A percentile compares a stretch with the other conserved stretches of the same genome.
phyloP scores from a whole-genome alignment of 768 basidiomycete species.

The Leccinum uliginosum region DNA sequence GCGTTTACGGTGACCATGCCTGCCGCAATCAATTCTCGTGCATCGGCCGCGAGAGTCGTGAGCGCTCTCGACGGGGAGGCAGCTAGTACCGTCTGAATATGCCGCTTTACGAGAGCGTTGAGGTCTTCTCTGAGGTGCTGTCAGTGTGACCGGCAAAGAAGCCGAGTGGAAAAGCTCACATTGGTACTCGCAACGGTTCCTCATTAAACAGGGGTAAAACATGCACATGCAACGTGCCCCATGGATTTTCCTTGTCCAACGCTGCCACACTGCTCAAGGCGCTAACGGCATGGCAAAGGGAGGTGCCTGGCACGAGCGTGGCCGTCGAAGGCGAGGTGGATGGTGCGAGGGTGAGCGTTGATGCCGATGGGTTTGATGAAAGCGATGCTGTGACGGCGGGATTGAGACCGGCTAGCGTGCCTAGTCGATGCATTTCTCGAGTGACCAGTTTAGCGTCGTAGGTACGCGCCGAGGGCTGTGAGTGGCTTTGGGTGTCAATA shows the following conservation, averaged over 20 bases:
- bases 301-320: conserved; percentile 29
- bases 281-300: conserved; percentile 28
- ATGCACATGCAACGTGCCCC: conserved; percentile 80
- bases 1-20: conserved; percentile 94
- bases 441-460: conserved; percentile 79
- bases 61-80: conserved; percentile 73
- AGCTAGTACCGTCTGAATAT: conserved; percentile 71
- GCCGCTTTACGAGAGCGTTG: conserved; percentile 74
- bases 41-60: conserved; percentile 68
- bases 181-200: conserved; percentile 77
- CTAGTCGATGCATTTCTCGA: conserved; percentile 82
- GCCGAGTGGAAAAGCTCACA: conserved; percentile 43
- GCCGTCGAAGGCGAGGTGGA: conserved; percentile 37
- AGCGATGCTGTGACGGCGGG: conserved; percentile 39
- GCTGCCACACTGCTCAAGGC: conserved; percentile 23
- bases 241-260: conserved; percentile 60
- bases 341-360: conserved; percentile 39
- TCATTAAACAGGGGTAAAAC: conserved; percentile 91
- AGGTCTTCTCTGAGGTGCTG: conserved; percentile 69
- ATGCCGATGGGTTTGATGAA: conserved; percentile 43
- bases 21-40: conserved; percentile 74
- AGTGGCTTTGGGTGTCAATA: conserved; percentile 5
- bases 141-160: conserved; percentile 8
- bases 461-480: conserved; percentile 60
- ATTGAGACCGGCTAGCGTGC: conserved; percentile 52